Base-by-base conservation (phyloP, 164 flowering plant species). In the Stephania cephalantha region DNA sequence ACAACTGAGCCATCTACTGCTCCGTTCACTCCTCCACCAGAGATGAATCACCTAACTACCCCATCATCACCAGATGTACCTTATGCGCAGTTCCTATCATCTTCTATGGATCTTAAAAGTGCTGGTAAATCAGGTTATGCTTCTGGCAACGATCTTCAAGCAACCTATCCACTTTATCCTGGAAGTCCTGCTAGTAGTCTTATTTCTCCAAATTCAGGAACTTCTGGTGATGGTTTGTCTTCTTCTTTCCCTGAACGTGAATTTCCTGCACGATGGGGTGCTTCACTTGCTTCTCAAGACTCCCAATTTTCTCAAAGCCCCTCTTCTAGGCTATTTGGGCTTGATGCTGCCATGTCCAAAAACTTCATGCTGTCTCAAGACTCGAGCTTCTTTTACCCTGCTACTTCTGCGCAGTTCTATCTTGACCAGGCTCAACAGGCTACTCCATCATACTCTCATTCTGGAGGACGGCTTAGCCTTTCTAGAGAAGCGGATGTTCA, bases 11-110 rank as follows among this genome's bases (percentile, higher is more conserved):
- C 97, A 73, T 93, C 99, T 10, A 95, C 98, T 73, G 99, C 99
- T 79, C 97, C 99, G 73, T 82, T 90, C 61, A 95, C 99, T 52
- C 99, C 99, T 22, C 99, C 98, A 63, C 97, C 97, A 7, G 99
- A 95, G 78, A 75, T 88, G 74, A 95, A 94, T 74, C 98, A 93
- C 81, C 84, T 86, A 68, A 95, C 99, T 15, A 93, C 98, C 30
- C 99, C 99, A n/a, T 95, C 99, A 29, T 95, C 99, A n/a, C 99
- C 99, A 5, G 99, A 95, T 83, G 99, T 95, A 31, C 99, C 99
- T 65, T 95, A 80, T 79, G 99, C 98, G 30, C 92, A 82, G 71
- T 90, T 91, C 74, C 90, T 95, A 70, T 87, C 97, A 72, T 93
- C 97, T 74, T 81, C 97, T 0, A 42, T 71, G 70, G 89, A 87